Conservation (phyloP, 352 stramenopile species). For the Pythium brassicae region DNA sequence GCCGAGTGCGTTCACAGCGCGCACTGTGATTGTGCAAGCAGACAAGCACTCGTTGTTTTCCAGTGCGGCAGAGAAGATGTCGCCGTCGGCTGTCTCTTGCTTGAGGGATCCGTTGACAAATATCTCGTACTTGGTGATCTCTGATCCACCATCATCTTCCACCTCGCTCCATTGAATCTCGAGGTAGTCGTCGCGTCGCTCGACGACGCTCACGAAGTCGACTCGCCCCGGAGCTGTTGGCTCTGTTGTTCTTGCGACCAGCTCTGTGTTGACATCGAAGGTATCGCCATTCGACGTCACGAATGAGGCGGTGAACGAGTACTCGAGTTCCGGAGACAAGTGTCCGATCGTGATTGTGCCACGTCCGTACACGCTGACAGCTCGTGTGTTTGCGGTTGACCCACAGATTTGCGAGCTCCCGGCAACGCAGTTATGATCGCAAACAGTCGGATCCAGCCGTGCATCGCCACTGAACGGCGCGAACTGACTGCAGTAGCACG, state of each 20-base stretch:
- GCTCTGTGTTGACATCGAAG: slow-evolving; percentile 21
- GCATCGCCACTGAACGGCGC: not conserved
- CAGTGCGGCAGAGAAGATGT: slow-evolving; percentile 21
- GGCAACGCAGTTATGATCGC: slow-evolving; percentile 20
- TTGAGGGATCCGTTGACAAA: slow-evolving; percentile 40
- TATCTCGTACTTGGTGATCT: slow-evolving; percentile 32
- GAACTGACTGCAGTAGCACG: slow-evolving; percentile 38
- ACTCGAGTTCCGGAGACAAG: slow-evolving; percentile 23
- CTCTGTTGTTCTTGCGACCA: slow-evolving; percentile 26
- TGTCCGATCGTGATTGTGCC: slow-evolving; percentile 30
- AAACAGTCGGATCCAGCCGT: slow-evolving; percentile 7
- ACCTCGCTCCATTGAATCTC: slow-evolving; percentile 44
- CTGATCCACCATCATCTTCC: slow-evolving; percentile 35
- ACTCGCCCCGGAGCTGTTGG: slow-evolving; percentile 35
- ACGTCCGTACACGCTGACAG: slow-evolving; percentile 28
- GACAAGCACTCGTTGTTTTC: slow-evolving; percentile 1
- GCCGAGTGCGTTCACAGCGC: slow-evolving; percentile 33
- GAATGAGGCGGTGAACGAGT: slow-evolving; percentile 32
- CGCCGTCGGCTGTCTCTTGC: slow-evolving; percentile 15
- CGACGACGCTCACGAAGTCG: slow-evolving; percentile 22
- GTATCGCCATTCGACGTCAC: slow-evolving; percentile 21
- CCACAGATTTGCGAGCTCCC: slow-evolving; percentile 11
- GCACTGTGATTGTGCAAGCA: slow-evolving; percentile 24
- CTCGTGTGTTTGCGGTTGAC: slow-evolving; percentile 7
- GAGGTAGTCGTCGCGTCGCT: slow-evolving; percentile 18